These are phyloP conservation scores for Penicillium concentricum DNA, from an alignment of 2,329 filamentous ascomycete species.

Conservation along the genomic window DNA sequence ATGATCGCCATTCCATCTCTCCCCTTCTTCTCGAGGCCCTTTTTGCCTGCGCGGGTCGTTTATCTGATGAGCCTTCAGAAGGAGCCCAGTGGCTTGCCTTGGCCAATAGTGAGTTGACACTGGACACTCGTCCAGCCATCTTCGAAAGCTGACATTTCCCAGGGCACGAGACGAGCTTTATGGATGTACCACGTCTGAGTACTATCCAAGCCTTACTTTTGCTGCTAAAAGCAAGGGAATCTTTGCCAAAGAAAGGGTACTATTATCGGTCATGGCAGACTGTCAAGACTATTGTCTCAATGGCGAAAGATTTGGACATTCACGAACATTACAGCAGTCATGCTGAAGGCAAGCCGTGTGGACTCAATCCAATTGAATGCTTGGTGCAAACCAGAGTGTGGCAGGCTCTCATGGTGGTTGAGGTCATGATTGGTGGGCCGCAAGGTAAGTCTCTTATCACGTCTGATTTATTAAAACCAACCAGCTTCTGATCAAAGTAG, in stretches of 20 bases:
- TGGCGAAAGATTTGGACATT: slow-evolving; percentile 87
- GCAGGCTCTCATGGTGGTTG: slow-evolving; percentile 82
- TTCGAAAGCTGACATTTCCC: slow-evolving; percentile 27
- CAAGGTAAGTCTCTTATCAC: slow-evolving; percentile 66
- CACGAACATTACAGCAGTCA: slow-evolving; percentile 84
- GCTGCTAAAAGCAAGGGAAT: slow-evolving; percentile 85
- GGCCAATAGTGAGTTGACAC: slow-evolving; percentile 66
- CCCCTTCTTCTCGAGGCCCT: slow-evolving; percentile 85
- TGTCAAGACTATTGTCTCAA: slow-evolving; percentile 84
- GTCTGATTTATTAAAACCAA: background rate
- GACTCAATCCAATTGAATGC: slow-evolving; percentile 70
- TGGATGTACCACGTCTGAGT: slow-evolving; percentile 85
- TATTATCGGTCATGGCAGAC: slow-evolving; percentile 98
- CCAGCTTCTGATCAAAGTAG: slow-evolving; percentile 43
- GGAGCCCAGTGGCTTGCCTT: slow-evolving; percentile 92
- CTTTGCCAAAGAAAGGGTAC: slow-evolving; percentile 88
- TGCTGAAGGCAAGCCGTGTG: slow-evolving; percentile 68
- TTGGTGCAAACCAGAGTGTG: slow-evolving; percentile 81
- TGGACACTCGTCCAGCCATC: background rate
- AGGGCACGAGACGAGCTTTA: slow-evolving; percentile 91
- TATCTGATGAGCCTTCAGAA: slow-evolving; percentile 79
- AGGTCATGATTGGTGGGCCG: slow-evolving; percentile 89
- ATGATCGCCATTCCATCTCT: slow-evolving; percentile 78
- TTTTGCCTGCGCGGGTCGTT: slow-evolving; percentile 81
- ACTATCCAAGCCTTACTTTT: slow-evolving; percentile 89